phyloP scores from a whole-genome alignment of 164 flowering plant genomes.

The Sextonia rubra region DNA sequence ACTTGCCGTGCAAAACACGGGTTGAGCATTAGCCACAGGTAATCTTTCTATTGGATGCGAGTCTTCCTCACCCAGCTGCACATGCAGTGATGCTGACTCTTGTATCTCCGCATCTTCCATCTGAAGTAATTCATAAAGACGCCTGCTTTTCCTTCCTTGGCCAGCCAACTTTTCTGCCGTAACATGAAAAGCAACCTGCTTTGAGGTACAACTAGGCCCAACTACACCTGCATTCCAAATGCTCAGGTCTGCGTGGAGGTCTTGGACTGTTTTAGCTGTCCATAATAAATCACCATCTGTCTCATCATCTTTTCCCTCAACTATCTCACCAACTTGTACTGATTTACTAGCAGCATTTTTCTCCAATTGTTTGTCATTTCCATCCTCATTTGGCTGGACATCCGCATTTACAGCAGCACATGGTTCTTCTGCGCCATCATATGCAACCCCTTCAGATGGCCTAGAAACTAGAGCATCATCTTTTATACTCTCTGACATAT shows the following conservation, averaged over 20 bases:
- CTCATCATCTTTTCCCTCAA: conserved; percentile 29
- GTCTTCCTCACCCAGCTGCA: conserved; percentile 12
- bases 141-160: conserved; percentile 45
- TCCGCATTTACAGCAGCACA: conserved; percentile 9
- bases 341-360: not conserved
- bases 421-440: conserved; percentile 17
- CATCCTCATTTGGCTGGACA: not conserved
- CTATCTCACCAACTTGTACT: conserved; percentile 25
- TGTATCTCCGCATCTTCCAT: conserved; percentile 38
- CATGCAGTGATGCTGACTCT: conserved; percentile 13
- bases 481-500: conserved; percentile 15
- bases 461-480: conserved; percentile 13
- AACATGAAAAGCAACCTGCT: conserved; percentile 17
- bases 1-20: conserved; percentile 17
- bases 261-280: conserved; percentile 7
- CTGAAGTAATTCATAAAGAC: conserved; percentile 57
- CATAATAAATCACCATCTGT: conserved; percentile 1
- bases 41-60: conserved; percentile 15
- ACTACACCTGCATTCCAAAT: conserved; percentile 7
- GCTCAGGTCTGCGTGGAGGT: conserved; percentile 10
- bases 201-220: not conserved
- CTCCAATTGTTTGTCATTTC: not conserved
- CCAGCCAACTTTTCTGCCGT: conserved; percentile 29
- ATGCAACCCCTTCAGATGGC: conserved; percentile 12
- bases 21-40: conserved; percentile 17